These are phyloP conservation scores for Sporobolomyces phaffii DNA, from an alignment of 768 basidiomycete species.

Conservation along the genomic window DNA sequence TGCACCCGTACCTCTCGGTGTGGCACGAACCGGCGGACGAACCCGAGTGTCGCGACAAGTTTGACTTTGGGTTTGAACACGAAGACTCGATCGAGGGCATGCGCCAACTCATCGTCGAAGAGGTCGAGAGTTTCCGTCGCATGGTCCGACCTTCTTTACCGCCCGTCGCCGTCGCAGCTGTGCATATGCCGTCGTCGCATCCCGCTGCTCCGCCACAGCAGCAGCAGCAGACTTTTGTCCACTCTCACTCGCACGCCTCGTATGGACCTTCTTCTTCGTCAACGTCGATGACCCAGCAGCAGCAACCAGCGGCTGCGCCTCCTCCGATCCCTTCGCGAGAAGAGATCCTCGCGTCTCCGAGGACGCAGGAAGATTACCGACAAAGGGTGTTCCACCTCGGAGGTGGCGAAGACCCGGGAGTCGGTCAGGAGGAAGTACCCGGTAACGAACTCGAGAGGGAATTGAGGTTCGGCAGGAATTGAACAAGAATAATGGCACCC, in stretches of 20 bases:
- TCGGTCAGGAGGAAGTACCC: slow-evolving; percentile 64
- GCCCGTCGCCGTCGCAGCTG: neutral
- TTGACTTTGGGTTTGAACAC: slow-evolving; percentile 93
- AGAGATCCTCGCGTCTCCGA: slow-evolving; percentile 70
- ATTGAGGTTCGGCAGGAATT: slow-evolving; percentile 50
- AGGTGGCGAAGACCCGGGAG: slow-evolving; percentile 54
- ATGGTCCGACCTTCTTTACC: slow-evolving; percentile 7
- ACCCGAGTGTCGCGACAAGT: slow-evolving; percentile 52
- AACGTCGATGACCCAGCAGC: neutral
- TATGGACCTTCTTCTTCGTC: too few relatives aligned
- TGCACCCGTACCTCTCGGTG: slow-evolving; percentile 80
- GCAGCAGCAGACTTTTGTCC: neutral
- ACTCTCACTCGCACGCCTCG: slow-evolving; percentile 5
- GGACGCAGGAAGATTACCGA: slow-evolving; percentile 45
- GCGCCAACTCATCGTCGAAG: slow-evolving; percentile 88
- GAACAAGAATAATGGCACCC: neutral
- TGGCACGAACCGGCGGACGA: slow-evolving; percentile 77
- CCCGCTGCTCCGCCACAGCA: neutral
- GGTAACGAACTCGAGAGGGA: slow-evolving; percentile 79
- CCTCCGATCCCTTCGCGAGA: slow-evolving; percentile 74
- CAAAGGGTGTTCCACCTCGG: slow-evolving; percentile 48
- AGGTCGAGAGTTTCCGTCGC: slow-evolving; percentile 77
- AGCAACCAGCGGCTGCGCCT: neutral
- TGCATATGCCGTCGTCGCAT: too few relatives aligned
- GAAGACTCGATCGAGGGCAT: slow-evolving; percentile 96